Evolutionary conservation across 2,329 filamentous ascomycete species (phyloP), one percentile per base, ranked within the genome.

Genomic region (Pestalotiopsis fici): DNA sequence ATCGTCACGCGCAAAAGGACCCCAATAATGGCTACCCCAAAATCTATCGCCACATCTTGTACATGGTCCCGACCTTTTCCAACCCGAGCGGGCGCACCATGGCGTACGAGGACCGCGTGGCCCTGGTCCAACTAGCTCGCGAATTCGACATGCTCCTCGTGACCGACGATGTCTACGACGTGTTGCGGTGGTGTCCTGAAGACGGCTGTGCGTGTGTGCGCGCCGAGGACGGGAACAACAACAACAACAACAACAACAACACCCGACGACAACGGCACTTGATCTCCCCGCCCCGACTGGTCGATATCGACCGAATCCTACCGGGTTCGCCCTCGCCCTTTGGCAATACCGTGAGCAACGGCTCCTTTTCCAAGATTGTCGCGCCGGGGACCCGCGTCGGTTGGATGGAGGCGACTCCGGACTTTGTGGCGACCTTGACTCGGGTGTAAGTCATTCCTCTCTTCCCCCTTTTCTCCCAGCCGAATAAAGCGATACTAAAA

Each of bases 1-100:
- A 6, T 3, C 12, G 25, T 5, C 27, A 9, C 27, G 11, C 12
- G 18, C 21, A 27, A 18, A 13, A 54, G 1, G 37, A 27, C 55
- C 9, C 31, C 74, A 67, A 83, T 70, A 91, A 90, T 76, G 82
- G 83, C 1, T 72, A 77, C 0, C 81, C 85, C 35, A 79, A 84
- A 61, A 87, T 86, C 80, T 64, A 64, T 81, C 90, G 90, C 66
- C 93, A 97, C 76, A 78, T 98, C 73, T 91, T 98, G 72, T 98
- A 98, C 78, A 88, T 89, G 35, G 94, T 97, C 15, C 93, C 95
- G 0, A 94, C 94, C 0, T 97, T 95, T 78, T 90, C 93, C 59
- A 98, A 98, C 75, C 96, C 96, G 0, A 94, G 92, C 0, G 93
- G 91, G 27, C 91, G 91, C 75, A 94, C 93, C 3, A 95, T 97